These are phyloP conservation scores for Fusarium sp. DNA, from an alignment of 2,329 filamentous ascomycete genomes.

Conservation along the genomic window DNA sequence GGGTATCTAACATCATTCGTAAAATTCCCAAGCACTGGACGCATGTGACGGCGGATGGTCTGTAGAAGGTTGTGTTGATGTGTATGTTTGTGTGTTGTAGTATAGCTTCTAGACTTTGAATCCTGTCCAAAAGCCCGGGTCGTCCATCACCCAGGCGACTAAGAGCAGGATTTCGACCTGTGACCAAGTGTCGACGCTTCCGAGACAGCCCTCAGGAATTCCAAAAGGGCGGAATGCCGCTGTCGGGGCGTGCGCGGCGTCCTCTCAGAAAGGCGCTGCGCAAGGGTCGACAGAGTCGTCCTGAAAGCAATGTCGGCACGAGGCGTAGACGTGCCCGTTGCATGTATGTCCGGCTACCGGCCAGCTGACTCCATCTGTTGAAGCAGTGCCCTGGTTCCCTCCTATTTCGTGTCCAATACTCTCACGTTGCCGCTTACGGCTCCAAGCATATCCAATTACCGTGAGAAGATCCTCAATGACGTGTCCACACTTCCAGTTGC, in stretches of 20 bases:
- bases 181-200: background rate
- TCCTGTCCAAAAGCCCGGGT: conserved; percentile 9
- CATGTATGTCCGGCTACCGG: background rate
- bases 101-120: conserved; percentile 14
- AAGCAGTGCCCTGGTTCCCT: conserved; percentile 3
- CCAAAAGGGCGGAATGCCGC: background rate
- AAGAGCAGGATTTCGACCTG: background rate
- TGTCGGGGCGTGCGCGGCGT: background rate
- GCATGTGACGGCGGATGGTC: conserved; percentile 24
- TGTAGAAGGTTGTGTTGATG: conserved; percentile 33
- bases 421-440: background rate
- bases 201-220: background rate
- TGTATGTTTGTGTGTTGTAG: conserved; percentile 26
- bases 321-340: background rate
- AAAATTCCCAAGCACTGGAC: conserved; percentile 37
- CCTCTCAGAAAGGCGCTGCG: background rate
- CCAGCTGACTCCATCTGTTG: background rate
- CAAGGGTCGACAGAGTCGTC: background rate
- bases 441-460: conserved; percentile 34
- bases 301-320: background rate
- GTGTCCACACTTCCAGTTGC: conserved; percentile 83
- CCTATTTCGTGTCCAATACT: conserved; percentile 30
- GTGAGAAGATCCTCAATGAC: conserved; percentile 82
- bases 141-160: background rate
- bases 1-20: conserved; percentile 43